A percentile compares a stretch with the other conserved stretches of the same genome.
phyloP scores from a whole-genome alignment of 306 rosid species.

The Vigna radiata region DNA sequence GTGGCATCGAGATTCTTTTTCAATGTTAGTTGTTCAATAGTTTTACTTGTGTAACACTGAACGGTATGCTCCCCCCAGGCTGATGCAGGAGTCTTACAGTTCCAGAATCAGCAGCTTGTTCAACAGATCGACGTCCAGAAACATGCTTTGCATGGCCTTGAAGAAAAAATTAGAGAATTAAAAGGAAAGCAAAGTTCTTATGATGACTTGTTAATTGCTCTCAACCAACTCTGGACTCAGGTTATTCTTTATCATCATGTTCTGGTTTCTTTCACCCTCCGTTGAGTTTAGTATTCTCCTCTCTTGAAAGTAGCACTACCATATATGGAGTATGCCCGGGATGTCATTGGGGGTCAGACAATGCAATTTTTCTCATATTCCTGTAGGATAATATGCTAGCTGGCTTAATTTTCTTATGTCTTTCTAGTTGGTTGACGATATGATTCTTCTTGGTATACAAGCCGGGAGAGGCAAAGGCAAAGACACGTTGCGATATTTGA shows the following conservation, averaged over 20 bases:
- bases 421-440: slow-evolving; percentile 81
- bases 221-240: slow-evolving; percentile 86
- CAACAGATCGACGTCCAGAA: slow-evolving; percentile 78
- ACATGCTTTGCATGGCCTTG: slow-evolving; percentile 74
- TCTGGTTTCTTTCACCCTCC: not conserved
- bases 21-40: not conserved
- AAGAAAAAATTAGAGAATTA: slow-evolving; percentile 58
- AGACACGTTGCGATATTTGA: slow-evolving; percentile 57
- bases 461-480: slow-evolving; percentile 71
- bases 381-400: slow-evolving; percentile 13
- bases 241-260: slow-evolving; percentile 50
- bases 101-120: slow-evolving; percentile 86
- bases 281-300: slow-evolving; percentile 35
- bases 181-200: slow-evolving; percentile 69
- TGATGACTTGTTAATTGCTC: slow-evolving; percentile 70
- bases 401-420: slow-evolving; percentile 44
- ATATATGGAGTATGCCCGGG: slow-evolving; percentile 13
- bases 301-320: slow-evolving; percentile 20
- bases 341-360: slow-evolving; percentile 10
- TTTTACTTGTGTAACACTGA: slow-evolving; percentile 34
- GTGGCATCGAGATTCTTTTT: slow-evolving; percentile 1
- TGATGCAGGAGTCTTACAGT: slow-evolving; percentile 76
- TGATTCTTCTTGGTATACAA: slow-evolving; percentile 76
- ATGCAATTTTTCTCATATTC: slow-evolving; percentile 32
- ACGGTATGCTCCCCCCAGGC: slow-evolving; percentile 60